phyloP scores from a whole-genome alignment of 2,329 filamentous ascomycete species.

The Chaetomiaceae sp. region DNA sequence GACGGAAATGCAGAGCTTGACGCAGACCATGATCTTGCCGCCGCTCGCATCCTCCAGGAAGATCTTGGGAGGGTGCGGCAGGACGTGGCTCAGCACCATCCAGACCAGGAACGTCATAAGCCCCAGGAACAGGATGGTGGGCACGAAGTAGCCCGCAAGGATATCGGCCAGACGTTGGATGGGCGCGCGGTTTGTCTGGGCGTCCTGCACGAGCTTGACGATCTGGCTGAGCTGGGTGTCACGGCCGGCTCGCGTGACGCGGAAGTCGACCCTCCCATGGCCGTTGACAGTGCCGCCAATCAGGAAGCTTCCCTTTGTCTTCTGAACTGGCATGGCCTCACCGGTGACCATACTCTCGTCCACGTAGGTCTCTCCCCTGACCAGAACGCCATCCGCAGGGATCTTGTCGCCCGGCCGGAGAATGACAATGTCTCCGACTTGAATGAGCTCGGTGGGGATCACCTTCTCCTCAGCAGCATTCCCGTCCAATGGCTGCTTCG shows the following conservation, averaged over 20 bases:
- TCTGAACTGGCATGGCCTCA: slow-evolving; percentile 91
- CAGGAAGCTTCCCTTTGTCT: slow-evolving; percentile 71
- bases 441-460: slow-evolving; percentile 91
- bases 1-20: slow-evolving; percentile 96
- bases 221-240: slow-evolving; percentile 98
- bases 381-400: slow-evolving; percentile 83
- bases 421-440: slow-evolving; percentile 90
- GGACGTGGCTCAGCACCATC: slow-evolving; percentile 90
- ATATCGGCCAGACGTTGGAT: slow-evolving; percentile 91
- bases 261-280: slow-evolving; percentile 84
- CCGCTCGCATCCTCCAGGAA: slow-evolving; percentile 78
- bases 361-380: slow-evolving; percentile 85
- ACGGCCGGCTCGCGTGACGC: slow-evolving; percentile 84
- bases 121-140: slow-evolving; percentile 79
- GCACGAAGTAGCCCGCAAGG: slow-evolving; percentile 91
- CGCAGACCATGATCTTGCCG: slow-evolving; percentile 90
- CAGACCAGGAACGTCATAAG: slow-evolving; percentile 80
- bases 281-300: slow-evolving; percentile 97
- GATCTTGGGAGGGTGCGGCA: slow-evolving; percentile 80
- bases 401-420: slow-evolving; percentile 95
- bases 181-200: slow-evolving; percentile 87
- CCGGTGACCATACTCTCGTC: slow-evolving; percentile 99
- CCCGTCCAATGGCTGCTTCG: slow-evolving; percentile 47
- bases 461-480: slow-evolving; percentile 72
- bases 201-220: slow-evolving; percentile 95